Base-by-base conservation (phyloP, 495 filamentous ascomycete species). In the Usnea hakonensis region DNA sequence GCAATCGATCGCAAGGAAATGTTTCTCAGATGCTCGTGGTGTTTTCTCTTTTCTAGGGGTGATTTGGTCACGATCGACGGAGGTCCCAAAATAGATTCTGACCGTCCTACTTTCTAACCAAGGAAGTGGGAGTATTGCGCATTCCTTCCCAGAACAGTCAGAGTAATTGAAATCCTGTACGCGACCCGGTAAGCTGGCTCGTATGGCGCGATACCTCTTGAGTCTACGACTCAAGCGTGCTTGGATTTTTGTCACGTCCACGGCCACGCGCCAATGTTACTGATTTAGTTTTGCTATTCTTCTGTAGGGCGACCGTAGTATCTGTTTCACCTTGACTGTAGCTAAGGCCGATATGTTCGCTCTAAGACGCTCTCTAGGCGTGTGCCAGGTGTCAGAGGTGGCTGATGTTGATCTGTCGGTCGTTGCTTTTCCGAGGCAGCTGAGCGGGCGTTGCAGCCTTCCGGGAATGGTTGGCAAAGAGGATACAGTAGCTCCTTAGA, bases 31-130 rank as follows among this genome's bases (percentile, higher is more conserved):
- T 14, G 40, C 32, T 52, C 5, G 26, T 52, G 26, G 9, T 52
- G 32, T 17, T 52, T n/a, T 32, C 6, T 10, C 48, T 9, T 14
- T 32, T 32, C 14, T 52, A 19, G 32, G 13, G 48, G 9, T 26
- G 14, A 52, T 32, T 52, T 32, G 26, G 28, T 52, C 26, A 50
- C 38, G 54, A 62, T 57, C 53, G 38, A 57, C 58, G 38, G 36
- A 57, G 60, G 19, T 62, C 7, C 60, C 33, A 32, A 57, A 62
- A 62, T 55, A 55, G 38, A 62, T 52, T 46, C 30, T 50, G 60
- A 62, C 55, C 53, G 53, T 56, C 60, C 54, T 57, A 16, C 48
- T 52, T 52, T 53, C 60, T 40, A 35, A 62, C 33, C 40, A 35
- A 62, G 41, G 19, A 23, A 41, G 40, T 50, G 48, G 43, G 35